Conservation (phyloP, 2,329 filamentous ascomycete genomes). For the Apiospora saccharicola region DNA sequence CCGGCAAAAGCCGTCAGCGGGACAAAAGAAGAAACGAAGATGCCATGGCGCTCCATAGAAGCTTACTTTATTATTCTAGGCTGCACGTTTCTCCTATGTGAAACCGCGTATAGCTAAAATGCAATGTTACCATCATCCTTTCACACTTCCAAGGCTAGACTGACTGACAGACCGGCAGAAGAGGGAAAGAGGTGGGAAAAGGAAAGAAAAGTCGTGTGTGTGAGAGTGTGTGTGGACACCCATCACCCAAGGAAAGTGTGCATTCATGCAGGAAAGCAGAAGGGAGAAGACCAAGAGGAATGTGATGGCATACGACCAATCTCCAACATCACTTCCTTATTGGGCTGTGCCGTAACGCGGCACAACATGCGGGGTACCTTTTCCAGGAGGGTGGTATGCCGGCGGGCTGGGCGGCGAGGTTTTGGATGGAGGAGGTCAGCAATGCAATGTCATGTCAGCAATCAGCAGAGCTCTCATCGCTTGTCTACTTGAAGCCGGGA, state of each 20-base stretch:
- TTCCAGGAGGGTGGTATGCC: background rate
- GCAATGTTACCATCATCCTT: background rate
- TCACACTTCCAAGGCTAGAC: background rate
- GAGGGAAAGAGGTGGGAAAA: background rate
- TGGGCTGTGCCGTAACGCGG: slow-evolving; percentile 7
- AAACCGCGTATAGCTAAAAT: background rate
- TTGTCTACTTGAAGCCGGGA: no score
- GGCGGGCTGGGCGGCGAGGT: background rate
- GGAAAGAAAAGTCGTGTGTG: background rate
- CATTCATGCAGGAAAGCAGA: background rate
- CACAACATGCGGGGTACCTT: slow-evolving; percentile 16
- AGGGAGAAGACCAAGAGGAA: background rate
- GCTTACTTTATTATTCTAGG: no score
- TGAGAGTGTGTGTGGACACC: background rate
- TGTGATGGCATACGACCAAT: slow-evolving; percentile 7
- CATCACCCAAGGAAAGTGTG: background rate
- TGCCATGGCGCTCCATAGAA: background rate
- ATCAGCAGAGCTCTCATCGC: slow-evolving; percentile 20
- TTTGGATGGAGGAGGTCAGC: background rate
- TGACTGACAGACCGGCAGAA: background rate
- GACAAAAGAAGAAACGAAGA: background rate
- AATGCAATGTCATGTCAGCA: slow-evolving; percentile 27
- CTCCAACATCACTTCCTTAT: slow-evolving; percentile 6
- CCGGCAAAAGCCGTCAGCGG: background rate
- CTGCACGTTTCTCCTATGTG: background rate